Percentiles rank a stretch among this genome's conserved stretches.
phyloP scores from a whole-genome alignment of 805 yeast genomes.

The Nakazawaea molendinolei region DNA sequence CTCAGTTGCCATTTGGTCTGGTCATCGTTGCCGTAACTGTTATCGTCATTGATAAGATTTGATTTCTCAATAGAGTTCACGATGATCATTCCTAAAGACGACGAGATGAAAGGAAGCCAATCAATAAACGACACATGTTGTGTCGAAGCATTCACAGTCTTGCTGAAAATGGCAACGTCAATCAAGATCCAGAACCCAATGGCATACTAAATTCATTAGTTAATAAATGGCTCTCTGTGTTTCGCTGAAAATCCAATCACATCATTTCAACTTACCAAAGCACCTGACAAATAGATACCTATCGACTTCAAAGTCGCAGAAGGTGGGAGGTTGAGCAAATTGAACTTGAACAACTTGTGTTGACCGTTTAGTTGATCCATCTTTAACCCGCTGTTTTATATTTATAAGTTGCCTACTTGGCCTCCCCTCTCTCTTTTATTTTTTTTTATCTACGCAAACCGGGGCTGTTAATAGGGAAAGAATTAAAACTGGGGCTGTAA shows the following conservation, averaged over 20 bases:
- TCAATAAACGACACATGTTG: constrained; percentile 89
- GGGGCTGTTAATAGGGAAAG: not conserved
- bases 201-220: constrained; percentile 44
- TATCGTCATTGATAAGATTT: constrained; percentile 37
- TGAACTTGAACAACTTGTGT: constrained; percentile 57
- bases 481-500: not conserved
- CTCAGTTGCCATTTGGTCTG: constrained; percentile 88
- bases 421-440: too few species aligned
- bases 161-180: constrained; percentile 84
- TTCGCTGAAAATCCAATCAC: too few species aligned
- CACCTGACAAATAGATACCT: constrained; percentile 76
- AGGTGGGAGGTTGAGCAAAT: constrained; percentile 57
- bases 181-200: constrained; percentile 84
- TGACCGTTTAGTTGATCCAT: constrained; percentile 16
- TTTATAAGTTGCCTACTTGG: not conserved
- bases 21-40: constrained; percentile 30
- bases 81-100: constrained; percentile 83
- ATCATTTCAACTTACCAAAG: constrained; percentile 27
- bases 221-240: not conserved
- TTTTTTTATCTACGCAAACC: not conserved
- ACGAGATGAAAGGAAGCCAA: constrained; percentile 91
- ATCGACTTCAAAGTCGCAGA: constrained; percentile 62
- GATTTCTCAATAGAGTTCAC: constrained; percentile 68
- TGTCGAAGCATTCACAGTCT: constrained; percentile 74
- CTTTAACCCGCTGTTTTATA: not conserved